phyloP scores from a whole-genome alignment of 208 protist genomes.

The Trypanosoma rangeli region DNA sequence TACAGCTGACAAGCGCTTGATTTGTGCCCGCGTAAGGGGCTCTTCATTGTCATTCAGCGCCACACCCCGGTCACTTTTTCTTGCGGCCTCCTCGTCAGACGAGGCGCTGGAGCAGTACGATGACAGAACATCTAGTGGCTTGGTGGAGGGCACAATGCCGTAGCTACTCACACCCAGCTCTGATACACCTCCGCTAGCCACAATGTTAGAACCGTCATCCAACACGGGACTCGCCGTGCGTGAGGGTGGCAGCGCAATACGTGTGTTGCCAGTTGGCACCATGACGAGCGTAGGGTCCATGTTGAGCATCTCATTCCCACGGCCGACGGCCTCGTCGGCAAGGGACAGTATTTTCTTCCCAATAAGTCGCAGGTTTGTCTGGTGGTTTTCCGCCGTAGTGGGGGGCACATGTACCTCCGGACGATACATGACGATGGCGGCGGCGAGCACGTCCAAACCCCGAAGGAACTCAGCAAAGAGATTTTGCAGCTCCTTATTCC shows the following conservation, averaged over 20 bases:
- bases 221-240: neutral
- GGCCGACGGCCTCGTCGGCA: constrained; percentile 45
- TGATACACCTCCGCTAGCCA: neutral
- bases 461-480: constrained; percentile 37
- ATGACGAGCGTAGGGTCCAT: constrained; percentile 7
- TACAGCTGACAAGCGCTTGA: constrained; percentile 57
- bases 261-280: constrained; percentile 26
- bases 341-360: constrained; percentile 53
- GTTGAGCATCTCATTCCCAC: neutral
- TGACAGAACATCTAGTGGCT: neutral
- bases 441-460: constrained; percentile 37
- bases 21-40: constrained; percentile 57
- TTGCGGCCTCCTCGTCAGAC: neutral
- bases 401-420: constrained; percentile 38
- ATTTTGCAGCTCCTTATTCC: constrained; percentile 25
- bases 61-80: neutral
- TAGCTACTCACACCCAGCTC: neutral
- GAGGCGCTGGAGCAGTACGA: constrained; percentile 5
- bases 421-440: constrained; percentile 35
- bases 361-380: constrained; percentile 44
- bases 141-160: constrained; percentile 9
- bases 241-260: constrained; percentile 9
- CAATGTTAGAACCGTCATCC: neutral
- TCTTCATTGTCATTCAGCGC: constrained; percentile 33
- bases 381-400: constrained; percentile 26